phyloP scores from a whole-genome alignment of 1,139 yeast species.

The Hemisphaericaspora subhashii region DNA sequence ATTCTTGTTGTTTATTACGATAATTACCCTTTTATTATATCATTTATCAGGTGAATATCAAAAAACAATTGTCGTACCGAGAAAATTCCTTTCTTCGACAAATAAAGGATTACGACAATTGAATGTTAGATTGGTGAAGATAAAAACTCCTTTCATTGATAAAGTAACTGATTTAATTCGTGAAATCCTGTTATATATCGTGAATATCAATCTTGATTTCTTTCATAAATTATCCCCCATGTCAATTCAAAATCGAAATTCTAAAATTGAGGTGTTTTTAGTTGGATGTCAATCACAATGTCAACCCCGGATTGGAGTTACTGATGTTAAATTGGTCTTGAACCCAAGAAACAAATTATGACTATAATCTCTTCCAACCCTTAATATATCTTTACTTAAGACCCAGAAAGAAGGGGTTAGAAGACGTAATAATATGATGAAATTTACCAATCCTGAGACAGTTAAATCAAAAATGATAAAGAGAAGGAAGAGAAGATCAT shows the following conservation, averaged over 20 bases:
- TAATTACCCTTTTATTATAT: conserved; percentile 72
- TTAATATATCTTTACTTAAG: too few species aligned
- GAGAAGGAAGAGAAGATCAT: conserved; percentile 37
- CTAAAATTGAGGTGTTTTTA: conserved; percentile 43
- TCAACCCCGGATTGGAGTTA: conserved; percentile 47
- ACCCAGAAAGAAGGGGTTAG: conserved; percentile 82
- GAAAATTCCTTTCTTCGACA: conserved; percentile 73
- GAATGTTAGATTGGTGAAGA: conserved; percentile 74
- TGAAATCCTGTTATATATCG: conserved; percentile 36
- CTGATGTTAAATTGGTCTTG: conserved; percentile 67
- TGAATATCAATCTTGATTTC: conserved; percentile 26
- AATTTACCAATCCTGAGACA: conserved; percentile 27
- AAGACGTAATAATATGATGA: conserved; percentile 49
- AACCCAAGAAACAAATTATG: conserved; percentile 82
- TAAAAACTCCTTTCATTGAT: conserved; percentile 59
- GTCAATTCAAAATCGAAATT: conserved; percentile 30
- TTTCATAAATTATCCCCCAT: conserved; percentile 39
- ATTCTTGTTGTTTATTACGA: conserved; percentile 63
- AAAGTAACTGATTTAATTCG: conserved; percentile 46
- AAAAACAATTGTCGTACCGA: conserved; percentile 79
- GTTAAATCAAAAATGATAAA: conserved; percentile 24
- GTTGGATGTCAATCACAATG: conserved; percentile 47
- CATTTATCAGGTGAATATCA: conserved; percentile 88
- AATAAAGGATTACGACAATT: conserved; percentile 86
- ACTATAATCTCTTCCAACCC: too few species aligned